Evolutionary conservation across 2,329 filamentous ascomycete genomes (phyloP), one percentile per base, ranked within the genome.

Genomic region (Apiospora phragmitis): DNA sequence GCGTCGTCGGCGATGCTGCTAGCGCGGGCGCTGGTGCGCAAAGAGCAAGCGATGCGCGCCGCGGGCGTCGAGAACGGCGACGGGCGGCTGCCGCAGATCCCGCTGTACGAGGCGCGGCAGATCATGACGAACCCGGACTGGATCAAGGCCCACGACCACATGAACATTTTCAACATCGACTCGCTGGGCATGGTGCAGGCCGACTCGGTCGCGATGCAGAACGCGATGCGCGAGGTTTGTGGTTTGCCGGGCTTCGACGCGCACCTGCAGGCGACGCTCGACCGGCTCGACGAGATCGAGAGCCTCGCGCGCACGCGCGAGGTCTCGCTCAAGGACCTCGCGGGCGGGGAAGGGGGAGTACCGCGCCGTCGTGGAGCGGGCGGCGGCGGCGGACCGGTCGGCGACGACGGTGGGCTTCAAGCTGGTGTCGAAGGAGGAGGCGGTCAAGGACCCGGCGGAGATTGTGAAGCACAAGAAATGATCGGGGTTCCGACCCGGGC

Each of bases 121-220:
- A 83, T 88, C 75, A 88, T 89, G 85, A 89, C 87, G 11, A 82
- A 87, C 38, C 84, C 85, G 24, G 87, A 89, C 72, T 89, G 88
- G 77, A 88, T 89, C 71, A 82, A 87, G 73, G 80, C 82, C 67
- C 88, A 88, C 77, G 87, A 89, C 74, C 85, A 87, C 70, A 84
- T 88, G 71, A 88, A 88, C 76, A 82, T 89, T 72, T 89, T 89
- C 79, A 86, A 86, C 42, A 89, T 89, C 72, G 86, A 89, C 76
- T 84, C 83, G 29, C 83, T 83, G 67, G 86, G 86, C 24, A 87
- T 85, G 80, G 87, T 89, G 5, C 83, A 87, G 51, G 87, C 87
- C 1, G 87, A 89, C 73, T 85, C 83, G 0, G 86, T 89, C 7
- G 86, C 87, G 8, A 89, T 89, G 87, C 86, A 88, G 79, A 85